Conservation (phyloP, 495 filamentous ascomycete species). For the Penicillium tannophilum region DNA sequence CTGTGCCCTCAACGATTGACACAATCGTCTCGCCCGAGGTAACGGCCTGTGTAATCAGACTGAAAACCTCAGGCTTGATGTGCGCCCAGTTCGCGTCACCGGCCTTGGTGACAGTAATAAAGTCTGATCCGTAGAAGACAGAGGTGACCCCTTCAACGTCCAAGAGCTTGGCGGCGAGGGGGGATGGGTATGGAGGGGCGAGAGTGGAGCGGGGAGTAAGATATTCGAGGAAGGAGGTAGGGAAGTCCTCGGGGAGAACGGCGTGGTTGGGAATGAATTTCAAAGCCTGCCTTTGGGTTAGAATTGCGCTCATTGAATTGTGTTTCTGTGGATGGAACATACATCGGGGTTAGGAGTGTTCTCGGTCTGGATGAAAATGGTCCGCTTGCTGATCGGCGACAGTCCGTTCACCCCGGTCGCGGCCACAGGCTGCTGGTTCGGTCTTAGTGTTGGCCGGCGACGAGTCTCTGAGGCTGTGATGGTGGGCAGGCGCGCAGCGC, state of each 20-base stretch:
- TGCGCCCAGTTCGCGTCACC: conserved; percentile 88
- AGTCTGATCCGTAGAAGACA: conserved; percentile 94
- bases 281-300: conserved; percentile 54
- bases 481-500: conserved; percentile 45
- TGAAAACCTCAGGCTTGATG: conserved; percentile 93
- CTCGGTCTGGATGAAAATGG: conserved; percentile 97
- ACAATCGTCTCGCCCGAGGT: conserved; percentile 82
- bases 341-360: conserved; percentile 88
- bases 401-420: conserved; percentile 35
- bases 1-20: conserved; percentile 64
- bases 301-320: not conserved
- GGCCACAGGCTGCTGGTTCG: conserved; percentile 45
- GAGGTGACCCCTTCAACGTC: conserved; percentile 88
- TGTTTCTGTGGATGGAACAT: conserved; percentile 26
- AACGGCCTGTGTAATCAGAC: conserved; percentile 88
- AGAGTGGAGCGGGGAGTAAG: conserved; percentile 84
- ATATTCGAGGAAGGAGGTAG: conserved; percentile 85
- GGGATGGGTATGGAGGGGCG: conserved; percentile 88
- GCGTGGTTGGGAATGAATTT: conserved; percentile 91
- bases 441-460: conserved; percentile 49
- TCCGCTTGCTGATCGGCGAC: conserved; percentile 57
- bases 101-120: conserved; percentile 94
- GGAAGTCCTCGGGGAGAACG: conserved; percentile 72
- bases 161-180: conserved; percentile 84
- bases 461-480: conserved; percentile 52